Conservation (phyloP, 345 rosid species). For the Citrus hindsii region DNA sequence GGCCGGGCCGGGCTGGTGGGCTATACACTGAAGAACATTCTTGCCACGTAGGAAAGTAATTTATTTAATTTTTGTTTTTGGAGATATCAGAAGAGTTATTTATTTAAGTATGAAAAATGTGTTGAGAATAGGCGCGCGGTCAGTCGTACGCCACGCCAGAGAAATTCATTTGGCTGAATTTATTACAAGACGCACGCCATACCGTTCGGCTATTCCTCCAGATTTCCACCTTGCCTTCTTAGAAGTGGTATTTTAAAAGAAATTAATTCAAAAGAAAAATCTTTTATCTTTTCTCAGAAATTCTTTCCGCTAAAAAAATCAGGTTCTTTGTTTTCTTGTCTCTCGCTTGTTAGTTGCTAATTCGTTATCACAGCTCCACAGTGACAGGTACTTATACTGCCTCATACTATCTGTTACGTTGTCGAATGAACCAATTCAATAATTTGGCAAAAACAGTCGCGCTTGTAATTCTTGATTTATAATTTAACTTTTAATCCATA, state of each 20-base stretch:
- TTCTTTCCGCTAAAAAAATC: neutral
- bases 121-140: neutral
- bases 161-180: neutral
- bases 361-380: no score
- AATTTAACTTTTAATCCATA: neutral
- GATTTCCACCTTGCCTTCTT: neutral
- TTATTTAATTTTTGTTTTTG: no score
- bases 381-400: no score
- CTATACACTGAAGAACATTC: no score
- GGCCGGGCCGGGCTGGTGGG: neutral
- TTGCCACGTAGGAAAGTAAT: neutral
- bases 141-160: neutral
- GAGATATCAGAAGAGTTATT: no score
- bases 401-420: neutral
- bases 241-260: neutral
- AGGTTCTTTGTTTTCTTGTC: neutral
- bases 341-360: neutral
- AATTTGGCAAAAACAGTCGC: neutral
- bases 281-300: neutral
- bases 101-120: neutral
- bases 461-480: neutral
- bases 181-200: neutral
- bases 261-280: no score
- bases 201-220: neutral
- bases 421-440: neutral